Base-by-base conservation (phyloP, 2,329 filamentous ascomycete genomes). In the Metarhizium robertsii region DNA sequence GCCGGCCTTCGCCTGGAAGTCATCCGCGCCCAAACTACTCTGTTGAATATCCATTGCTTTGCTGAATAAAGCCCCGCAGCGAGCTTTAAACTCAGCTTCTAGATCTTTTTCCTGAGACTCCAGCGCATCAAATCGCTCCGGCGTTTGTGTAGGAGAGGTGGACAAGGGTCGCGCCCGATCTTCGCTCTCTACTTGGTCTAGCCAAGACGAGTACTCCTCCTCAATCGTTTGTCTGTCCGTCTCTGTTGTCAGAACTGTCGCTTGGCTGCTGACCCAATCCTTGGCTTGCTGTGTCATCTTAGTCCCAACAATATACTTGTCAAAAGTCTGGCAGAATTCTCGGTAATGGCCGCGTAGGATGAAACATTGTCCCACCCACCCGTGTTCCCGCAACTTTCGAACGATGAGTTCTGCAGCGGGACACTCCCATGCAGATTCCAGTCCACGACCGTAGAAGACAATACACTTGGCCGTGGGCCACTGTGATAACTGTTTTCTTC, bases 331-430 rank as follows among this genome's bases (percentile, higher is more conserved):
- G 16, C 77, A 78, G 58, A 82, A 82, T 58, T 82, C 79, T 50
- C 73, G 72, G 61, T 78, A 83, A 53, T 79, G 77, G 0, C 79
- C 79, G 61, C 81, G 81, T 38, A 83, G 70, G 7, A 82, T 69
- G 60, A 81, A 81, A 57, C 72, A 76, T 45, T 75, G 73, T 2
- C 79, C 79, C 0, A 60, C 58, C 79, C 79, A 83, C 25, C 74
- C 75, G 59, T 73, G 71, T 16, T 64, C 63, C 52, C 67, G 73
- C 53, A 83, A 69, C 57, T 78, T 79, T 43, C 71, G 64, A 20
- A 73, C 64, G 2, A 83, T 61, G 0, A 72, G 65, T 14, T 73
- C 71, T 2, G 79, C 78, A 2, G 73, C 64, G 0, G 78, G 78
- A 43, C 78, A 79, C 56, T 81, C 78, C 72, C 75, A 77, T 1